Percentiles rank a stretch among this genome's conserved stretches.
phyloP scores from a whole-genome alignment of 2,329 filamentous ascomycete genomes.

The Cercospora sp. region DNA sequence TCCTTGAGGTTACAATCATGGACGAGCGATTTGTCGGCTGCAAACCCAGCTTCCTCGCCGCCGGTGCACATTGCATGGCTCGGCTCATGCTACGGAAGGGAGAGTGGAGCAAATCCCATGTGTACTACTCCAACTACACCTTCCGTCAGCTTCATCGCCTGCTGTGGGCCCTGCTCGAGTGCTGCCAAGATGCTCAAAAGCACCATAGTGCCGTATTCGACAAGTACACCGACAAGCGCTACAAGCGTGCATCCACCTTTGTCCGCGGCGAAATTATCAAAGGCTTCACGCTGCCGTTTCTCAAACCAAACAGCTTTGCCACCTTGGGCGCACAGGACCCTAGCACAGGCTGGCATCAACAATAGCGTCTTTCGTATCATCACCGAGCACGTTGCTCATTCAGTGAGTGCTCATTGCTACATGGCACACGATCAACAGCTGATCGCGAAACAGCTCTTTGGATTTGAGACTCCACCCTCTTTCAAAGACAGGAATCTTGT shows the following conservation, averaged over 20 bases:
- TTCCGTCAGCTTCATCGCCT: slow-evolving; percentile 78
- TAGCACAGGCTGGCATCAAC: slow-evolving; percentile 19
- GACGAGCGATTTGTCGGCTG: slow-evolving; percentile 94
- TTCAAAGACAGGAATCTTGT: slow-evolving; percentile 19
- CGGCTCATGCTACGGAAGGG: slow-evolving; percentile 88
- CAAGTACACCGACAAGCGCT: slow-evolving; percentile 86
- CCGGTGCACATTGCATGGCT: slow-evolving; percentile 88
- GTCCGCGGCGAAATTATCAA: slow-evolving; percentile 72
- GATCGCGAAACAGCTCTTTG: slow-evolving; percentile 15
- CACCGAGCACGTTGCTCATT: slow-evolving; percentile 4
- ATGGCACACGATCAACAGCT: background rate
- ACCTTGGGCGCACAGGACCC: slow-evolving; percentile 26
- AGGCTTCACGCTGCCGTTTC: slow-evolving; percentile 55
- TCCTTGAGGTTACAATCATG: slow-evolving; percentile 95
- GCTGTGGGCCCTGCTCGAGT: slow-evolving; percentile 77
- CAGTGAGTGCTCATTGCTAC: slow-evolving; percentile 9
- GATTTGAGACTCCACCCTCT: slow-evolving; percentile 22
- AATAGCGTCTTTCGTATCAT: slow-evolving; percentile 15
- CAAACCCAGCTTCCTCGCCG: slow-evolving; percentile 85
- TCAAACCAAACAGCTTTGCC: slow-evolving; percentile 16
- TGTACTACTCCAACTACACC: slow-evolving; percentile 93
- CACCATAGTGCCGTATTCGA: slow-evolving; percentile 88
- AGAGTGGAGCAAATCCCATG: slow-evolving; percentile 78
- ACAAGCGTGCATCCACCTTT: slow-evolving; percentile 78
- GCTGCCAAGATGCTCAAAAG: slow-evolving; percentile 74